These are phyloP conservation scores for Chaetoceros muelleri DNA, from an alignment of 108 stramenopile species.

Conservation along the genomic window DNA sequence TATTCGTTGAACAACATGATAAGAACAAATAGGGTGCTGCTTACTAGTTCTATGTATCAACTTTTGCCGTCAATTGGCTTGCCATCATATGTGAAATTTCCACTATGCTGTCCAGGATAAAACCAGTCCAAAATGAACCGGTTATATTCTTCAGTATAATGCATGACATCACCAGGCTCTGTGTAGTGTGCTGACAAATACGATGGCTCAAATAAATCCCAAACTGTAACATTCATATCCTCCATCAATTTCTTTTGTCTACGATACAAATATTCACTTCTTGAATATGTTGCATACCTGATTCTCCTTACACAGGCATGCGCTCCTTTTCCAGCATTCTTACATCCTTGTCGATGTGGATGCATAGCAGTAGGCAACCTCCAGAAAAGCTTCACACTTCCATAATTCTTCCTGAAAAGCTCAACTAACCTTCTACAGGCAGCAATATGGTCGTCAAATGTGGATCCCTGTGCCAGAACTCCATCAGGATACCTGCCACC, in stretches of 20 bases:
- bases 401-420: neutral
- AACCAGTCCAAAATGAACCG: constrained; percentile 5
- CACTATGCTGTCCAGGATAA: no score
- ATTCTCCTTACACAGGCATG: neutral
- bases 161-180: constrained; percentile 16
- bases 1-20: no score
- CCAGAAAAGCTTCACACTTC: constrained; percentile 9
- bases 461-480: constrained; percentile 1
- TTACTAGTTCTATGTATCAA: no score
- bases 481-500: no score
- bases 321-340: neutral
- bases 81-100: no score
- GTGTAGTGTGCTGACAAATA: constrained; percentile 17
- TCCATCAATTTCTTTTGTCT: constrained; percentile 11
- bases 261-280: constrained; percentile 11
- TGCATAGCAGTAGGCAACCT: constrained; percentile 17
- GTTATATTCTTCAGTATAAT: constrained; percentile 9
- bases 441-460: neutral
- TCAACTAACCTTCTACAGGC: neutral
- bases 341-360: constrained; percentile 1
- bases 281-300: constrained; percentile 19
- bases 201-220: constrained; percentile 18
- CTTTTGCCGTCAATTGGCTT: no score
- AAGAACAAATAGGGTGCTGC: no score
- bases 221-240: constrained; percentile 4